Base-by-base conservation (phyloP, 768 basidiomycete genomes). In the Macrocybe gigantea region DNA sequence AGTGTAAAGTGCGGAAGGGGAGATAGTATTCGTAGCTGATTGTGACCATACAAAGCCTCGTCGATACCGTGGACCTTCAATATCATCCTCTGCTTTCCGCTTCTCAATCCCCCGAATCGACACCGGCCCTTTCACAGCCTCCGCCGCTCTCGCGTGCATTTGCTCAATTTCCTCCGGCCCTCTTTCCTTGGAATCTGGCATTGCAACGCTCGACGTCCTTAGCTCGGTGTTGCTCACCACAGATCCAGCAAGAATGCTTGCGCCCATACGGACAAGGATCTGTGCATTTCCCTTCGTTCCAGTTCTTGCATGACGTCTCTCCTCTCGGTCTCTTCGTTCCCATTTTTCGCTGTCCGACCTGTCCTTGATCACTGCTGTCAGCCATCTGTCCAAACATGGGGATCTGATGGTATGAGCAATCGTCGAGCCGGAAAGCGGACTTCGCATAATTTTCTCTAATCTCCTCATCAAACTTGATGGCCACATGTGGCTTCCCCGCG, bases 21-120 rank as follows among this genome's bases (percentile, higher is more conserved):
- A 47, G 9, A 47, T 48, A 48, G 38, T 48, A 38, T 49, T 37
- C 41, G n/a, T 2, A 11, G 50, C 33, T 22, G 48, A 42, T 5
- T 35, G 38, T 38, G 47, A 46, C 53, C 49, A 53, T 5, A 47
- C 38, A 44, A 48, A 45, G 12, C 53, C 53, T 6, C 53, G 47
- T 14, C 46, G 46, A 40, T 48, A 54, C 31, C 14, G 30, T 1
- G 48, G 48, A 1, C 41, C 30, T 3, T 29, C 41, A n/a, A 29
- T 15, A 29, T 15, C 12, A 29, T 29, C 41, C 13, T 42, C 22
- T 22, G 22, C 22, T 22, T 22, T 22, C 22, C 22, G 22, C 22
- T 22, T 22, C 22, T 22, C 22, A 22, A 22, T 22, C 4, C 22
- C 22, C 22, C 22, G 22, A 22, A 22, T 22, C 1, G 22, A 22